Percentiles rank a stretch among this genome's conserved stretches.
Evolutionary conservation across 2,329 filamentous ascomycete species (phyloP).

Genomic region (Apiospora arundinis): DNA sequence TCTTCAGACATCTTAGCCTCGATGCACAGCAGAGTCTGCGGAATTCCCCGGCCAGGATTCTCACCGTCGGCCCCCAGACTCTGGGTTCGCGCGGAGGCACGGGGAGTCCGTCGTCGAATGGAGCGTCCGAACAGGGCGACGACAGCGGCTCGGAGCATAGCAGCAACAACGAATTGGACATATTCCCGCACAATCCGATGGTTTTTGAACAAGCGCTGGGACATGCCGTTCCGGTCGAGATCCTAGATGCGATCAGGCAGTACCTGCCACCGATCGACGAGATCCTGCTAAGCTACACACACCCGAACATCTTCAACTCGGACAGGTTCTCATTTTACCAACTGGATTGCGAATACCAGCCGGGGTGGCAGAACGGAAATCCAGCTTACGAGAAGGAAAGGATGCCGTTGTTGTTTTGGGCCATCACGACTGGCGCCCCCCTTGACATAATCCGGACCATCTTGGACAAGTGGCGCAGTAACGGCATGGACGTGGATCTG

Average conservation of each 20-base stretch:
- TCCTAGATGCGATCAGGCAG: background rate
- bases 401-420: background rate
- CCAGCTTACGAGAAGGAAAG: background rate
- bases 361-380: background rate
- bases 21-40: background rate
- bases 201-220: background rate
- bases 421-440: background rate
- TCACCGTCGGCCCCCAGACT: background rate
- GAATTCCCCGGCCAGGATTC: background rate
- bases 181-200: background rate
- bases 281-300: background rate
- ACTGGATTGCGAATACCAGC: background rate
- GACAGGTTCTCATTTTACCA: background rate
- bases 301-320: background rate
- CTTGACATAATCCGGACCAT: background rate
- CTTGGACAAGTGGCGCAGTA: background rate
- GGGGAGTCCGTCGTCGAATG: background rate
- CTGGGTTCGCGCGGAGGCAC: background rate
- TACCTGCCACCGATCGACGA: background rate
- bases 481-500: background rate
- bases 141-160: background rate
- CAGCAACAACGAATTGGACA: background rate
- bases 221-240: background rate
- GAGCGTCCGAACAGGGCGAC: background rate
- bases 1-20: background rate